Evolutionary conservation across 768 basidiomycete genomes (phyloP).

Genomic region (Sutorius australiensis): DNA sequence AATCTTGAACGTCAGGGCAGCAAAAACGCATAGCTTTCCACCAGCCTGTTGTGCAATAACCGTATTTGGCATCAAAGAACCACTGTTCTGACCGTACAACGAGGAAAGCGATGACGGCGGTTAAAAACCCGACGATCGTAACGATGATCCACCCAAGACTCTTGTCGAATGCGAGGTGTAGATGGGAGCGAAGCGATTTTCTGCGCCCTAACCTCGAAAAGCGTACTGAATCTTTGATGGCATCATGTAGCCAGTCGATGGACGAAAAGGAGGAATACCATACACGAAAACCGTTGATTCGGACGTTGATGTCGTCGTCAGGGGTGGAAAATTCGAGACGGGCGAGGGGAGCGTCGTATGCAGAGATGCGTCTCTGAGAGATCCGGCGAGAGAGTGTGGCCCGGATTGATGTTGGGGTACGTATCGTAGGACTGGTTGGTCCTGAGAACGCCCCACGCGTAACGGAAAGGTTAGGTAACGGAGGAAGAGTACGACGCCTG

Average conservation of each 20-base stretch:
- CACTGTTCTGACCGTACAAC: constrained; percentile 84
- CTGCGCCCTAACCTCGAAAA: constrained; percentile 67
- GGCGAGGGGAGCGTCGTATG: constrained; percentile 55
- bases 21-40: constrained; percentile 80
- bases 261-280: constrained; percentile 85
- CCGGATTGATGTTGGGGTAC: constrained; percentile 33
- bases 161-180: constrained; percentile 66
- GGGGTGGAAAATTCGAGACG: constrained; percentile 32
- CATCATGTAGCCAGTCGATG: constrained; percentile 95
- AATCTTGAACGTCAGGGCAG: constrained; percentile 45
- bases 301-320: constrained; percentile 52
- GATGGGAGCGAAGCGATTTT: constrained; percentile 63
- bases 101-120: constrained; percentile 81
- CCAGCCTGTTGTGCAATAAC: constrained; percentile 71
- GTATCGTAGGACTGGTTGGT: constrained; percentile 33
- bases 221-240: constrained; percentile 88
- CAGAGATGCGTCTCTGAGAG: constrained; percentile 62
- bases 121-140: constrained; percentile 81
- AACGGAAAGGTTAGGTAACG: constrained; percentile 32
- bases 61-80: constrained; percentile 91
- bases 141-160: constrained; percentile 87
- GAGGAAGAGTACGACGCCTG: constrained; percentile 34
- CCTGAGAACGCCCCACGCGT: constrained; percentile 35
- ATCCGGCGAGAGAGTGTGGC: constrained; percentile 37
- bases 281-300: constrained; percentile 83